phyloP scores from a whole-genome alignment of 495 filamentous ascomycete genomes.

The Podospora appendiculata region DNA sequence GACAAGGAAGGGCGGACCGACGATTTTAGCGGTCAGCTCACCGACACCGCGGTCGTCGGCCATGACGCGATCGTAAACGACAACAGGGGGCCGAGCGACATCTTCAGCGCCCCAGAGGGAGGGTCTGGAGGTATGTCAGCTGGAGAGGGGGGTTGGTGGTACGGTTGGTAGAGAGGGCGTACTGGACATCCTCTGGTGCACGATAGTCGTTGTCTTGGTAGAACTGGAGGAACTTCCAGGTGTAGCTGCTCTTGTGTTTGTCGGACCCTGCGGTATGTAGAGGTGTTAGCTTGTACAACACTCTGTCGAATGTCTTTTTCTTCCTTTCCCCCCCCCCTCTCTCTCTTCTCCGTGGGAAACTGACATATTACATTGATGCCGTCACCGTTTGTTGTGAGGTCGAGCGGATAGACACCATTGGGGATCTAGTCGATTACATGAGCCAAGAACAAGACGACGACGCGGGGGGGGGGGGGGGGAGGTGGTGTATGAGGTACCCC shows the following conservation, averaged over 20 bases:
- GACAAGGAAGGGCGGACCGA: constrained; percentile 6
- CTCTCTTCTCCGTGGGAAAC: not conserved
- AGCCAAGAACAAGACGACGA: not conserved
- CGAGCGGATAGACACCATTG: too few species aligned
- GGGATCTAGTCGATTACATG: not conserved
- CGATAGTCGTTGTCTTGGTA: constrained; percentile 30
- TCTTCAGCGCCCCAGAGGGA: constrained; percentile 21
- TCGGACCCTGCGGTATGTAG: constrained; percentile 24
- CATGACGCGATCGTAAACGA: constrained; percentile 56
- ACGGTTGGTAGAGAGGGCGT: not conserved
- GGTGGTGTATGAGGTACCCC: too few species aligned
- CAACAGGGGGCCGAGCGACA: constrained; percentile 35
- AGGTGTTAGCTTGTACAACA: too few species aligned
- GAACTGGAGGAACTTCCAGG: constrained; percentile 41
- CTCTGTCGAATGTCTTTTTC: too few species aligned
- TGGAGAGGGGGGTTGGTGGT: not conserved
- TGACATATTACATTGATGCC: not conserved
- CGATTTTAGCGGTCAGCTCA: constrained; percentile 34
- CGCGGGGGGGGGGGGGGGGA: not conserved
- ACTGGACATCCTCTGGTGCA: not conserved
- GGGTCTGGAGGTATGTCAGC: not conserved
- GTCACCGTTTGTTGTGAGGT: too few species aligned
- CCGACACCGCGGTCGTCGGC: constrained; percentile 10
- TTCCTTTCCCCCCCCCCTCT: too few species aligned
- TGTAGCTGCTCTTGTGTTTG: constrained; percentile 48